These are phyloP conservation scores for Sanguinoderma infundibulare DNA, from an alignment of 1,284 basidiomycete species.

Conservation along the genomic window DNA sequence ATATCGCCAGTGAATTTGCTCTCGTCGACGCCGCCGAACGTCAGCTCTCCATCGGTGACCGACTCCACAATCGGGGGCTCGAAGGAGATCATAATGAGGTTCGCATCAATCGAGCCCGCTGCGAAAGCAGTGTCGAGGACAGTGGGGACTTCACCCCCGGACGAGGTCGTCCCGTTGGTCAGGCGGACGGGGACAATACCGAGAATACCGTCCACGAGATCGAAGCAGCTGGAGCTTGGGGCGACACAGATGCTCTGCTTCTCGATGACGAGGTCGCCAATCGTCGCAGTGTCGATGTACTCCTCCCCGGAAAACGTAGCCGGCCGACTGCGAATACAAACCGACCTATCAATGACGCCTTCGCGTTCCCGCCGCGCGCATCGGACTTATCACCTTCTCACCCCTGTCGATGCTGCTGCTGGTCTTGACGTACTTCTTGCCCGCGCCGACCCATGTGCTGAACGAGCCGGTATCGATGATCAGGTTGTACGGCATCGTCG, in stretches of 20 bases:
- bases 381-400: constrained; percentile 20
- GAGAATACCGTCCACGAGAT: constrained; percentile 55
- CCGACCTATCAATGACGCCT: background rate
- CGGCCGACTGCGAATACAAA: constrained; percentile 17
- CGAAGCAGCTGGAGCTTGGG: constrained; percentile 38
- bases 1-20: constrained; percentile 14
- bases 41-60: constrained; percentile 36
- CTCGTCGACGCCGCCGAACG: constrained; percentile 52
- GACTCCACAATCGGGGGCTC: constrained; percentile 41
- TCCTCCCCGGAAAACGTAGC: constrained; percentile 32
- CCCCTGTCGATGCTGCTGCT: constrained; percentile 43
- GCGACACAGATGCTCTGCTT: constrained; percentile 52
- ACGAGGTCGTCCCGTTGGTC: constrained; percentile 34
- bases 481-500: constrained; percentile 30
- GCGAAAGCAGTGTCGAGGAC: constrained; percentile 52
- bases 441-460: constrained; percentile 69
- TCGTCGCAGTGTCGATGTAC: constrained; percentile 47
- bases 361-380: constrained; percentile 1
- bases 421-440: constrained; percentile 45
- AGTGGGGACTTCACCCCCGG: constrained; percentile 39
- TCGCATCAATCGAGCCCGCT: constrained; percentile 26
- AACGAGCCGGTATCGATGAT: constrained; percentile 44
- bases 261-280: constrained; percentile 27
- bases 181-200: constrained; percentile 54
- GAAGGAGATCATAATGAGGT: constrained; percentile 54